Evolutionary conservation across 345 rosid genomes (phyloP).

Genomic region (Citropsis articulata): DNA sequence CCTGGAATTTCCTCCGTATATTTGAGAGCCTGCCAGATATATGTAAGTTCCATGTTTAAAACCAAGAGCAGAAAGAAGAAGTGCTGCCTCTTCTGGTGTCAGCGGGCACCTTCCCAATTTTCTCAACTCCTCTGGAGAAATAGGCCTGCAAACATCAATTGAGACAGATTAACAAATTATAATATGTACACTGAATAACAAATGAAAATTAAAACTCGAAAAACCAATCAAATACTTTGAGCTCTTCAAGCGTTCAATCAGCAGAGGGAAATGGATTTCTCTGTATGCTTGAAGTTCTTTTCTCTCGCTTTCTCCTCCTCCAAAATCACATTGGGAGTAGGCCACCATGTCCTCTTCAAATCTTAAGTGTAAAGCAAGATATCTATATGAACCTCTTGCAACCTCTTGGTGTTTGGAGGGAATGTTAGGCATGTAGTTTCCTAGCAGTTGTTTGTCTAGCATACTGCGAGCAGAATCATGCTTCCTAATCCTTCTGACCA

Average conservation of each 20-base stretch:
- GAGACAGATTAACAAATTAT: background rate
- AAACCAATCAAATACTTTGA: conserved; percentile 39
- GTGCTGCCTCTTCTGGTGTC: conserved; percentile 94
- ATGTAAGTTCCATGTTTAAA: conserved; percentile 60
- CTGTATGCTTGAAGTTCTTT: conserved; percentile 80
- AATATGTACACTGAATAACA: background rate
- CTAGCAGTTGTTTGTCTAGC: conserved; percentile 67
- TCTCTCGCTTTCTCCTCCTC: conserved; percentile 71
- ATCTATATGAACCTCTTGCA: conserved; percentile 37
- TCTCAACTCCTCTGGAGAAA: conserved; percentile 61
- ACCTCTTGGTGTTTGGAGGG: conserved; percentile 24
- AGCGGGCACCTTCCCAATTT: conserved; percentile 83
- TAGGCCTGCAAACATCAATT: conserved; percentile 34
- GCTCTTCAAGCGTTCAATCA: conserved; percentile 58
- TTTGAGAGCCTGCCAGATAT: conserved; percentile 74
- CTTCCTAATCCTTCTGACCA: conserved; percentile 71
- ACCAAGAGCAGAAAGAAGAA: conserved; percentile 83
- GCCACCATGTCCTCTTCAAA: conserved; percentile 98
- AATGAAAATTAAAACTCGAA: background rate
- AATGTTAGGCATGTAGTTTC: conserved; percentile 38
- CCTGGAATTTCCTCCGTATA: conserved; percentile 68
- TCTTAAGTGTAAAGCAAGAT: conserved; percentile 85
- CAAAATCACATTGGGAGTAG: conserved; percentile 84
- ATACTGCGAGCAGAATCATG: conserved; percentile 32
- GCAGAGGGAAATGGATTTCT: conserved; percentile 77